Evolutionary conservation across 768 basidiomycete species (phyloP).

Genomic region (Termitomyces sp.): DNA sequence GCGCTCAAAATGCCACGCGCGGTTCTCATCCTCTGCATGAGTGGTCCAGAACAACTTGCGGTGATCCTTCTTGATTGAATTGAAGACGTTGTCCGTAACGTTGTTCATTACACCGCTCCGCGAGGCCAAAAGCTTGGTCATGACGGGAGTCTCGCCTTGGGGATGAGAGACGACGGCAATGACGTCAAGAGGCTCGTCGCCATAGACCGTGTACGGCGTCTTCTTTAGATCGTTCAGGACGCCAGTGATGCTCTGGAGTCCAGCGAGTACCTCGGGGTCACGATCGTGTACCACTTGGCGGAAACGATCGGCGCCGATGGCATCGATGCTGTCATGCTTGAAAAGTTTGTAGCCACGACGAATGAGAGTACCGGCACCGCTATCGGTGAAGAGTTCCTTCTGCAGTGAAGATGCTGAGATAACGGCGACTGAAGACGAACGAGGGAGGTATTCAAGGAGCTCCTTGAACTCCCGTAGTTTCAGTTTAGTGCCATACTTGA

Average conservation of each 20-base stretch:
- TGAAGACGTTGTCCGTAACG: conserved; percentile 97
- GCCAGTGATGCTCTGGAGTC: conserved; percentile 81
- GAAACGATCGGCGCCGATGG: conserved; percentile 89
- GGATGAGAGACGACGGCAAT: conserved; percentile 94
- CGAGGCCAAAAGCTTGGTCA: conserved; percentile 90
- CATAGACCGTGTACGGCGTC: conserved; percentile 90
- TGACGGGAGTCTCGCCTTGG: conserved; percentile 80
- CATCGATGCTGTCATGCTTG: conserved; percentile 79
- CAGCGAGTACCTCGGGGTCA: conserved; percentile 86
- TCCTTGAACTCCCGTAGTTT: conserved; percentile 99
- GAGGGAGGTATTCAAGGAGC: conserved; percentile 94
- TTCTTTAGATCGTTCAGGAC: conserved; percentile 80
- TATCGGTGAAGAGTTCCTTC: conserved; percentile 98
- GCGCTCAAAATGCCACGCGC: conserved; percentile 97
- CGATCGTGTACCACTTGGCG: conserved; percentile 94
- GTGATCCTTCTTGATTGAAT: conserved; percentile 93
- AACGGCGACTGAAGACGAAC: conserved; percentile 96
- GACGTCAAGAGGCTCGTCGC: conserved; percentile 96
- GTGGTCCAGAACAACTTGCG: conserved; percentile 97
- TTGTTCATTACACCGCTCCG: conserved; percentile 89
- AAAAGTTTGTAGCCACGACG: conserved; percentile 98
- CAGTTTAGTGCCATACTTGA: conserved; percentile 98
- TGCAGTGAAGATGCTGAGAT: conserved; percentile 91
- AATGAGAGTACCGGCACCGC: conserved; percentile 96
- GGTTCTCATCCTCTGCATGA: conserved; percentile 92